Conservation (phyloP, 2,329 filamentous ascomycete species). For the Aspergillus pseudoglaucus region DNA sequence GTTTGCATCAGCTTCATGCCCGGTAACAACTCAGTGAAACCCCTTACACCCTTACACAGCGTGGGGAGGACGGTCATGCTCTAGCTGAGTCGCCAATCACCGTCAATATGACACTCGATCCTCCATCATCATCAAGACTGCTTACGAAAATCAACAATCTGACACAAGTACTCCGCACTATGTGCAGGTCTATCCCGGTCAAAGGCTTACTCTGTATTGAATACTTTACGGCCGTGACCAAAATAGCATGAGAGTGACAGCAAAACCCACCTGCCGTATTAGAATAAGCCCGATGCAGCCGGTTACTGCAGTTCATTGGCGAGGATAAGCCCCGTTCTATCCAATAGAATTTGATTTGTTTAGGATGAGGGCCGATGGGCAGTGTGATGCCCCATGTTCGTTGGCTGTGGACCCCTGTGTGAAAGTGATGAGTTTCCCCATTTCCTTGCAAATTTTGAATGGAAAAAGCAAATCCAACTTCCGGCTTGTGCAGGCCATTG, state of each 20-base stretch:
- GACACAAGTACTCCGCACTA: background rate
- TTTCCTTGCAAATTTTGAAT: background rate
- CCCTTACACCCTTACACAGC: background rate
- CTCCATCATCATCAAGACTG: background rate
- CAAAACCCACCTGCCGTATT: background rate
- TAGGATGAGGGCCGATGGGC: background rate
- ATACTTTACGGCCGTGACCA: background rate
- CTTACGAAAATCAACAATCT: background rate
- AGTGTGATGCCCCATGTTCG: background rate
- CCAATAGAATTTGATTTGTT: background rate
- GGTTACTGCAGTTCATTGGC: background rate
- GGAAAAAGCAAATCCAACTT: background rate
- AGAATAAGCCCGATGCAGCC: background rate
- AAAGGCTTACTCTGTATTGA: background rate
- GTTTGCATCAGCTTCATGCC: too few species aligned
- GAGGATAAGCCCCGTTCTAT: background rate
- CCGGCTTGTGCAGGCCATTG: too few species aligned
- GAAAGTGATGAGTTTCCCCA: background rate
- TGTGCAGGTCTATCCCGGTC: background rate
- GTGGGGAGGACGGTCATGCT: background rate
- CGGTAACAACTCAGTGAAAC: too few species aligned
- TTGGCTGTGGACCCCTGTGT: background rate
- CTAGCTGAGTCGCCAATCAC: background rate
- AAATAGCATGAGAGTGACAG: background rate
- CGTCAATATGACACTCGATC: background rate